Percentiles rank a stretch among this genome's conserved stretches.
Conservation (phyloP, 2,329 filamentous ascomycete genomes). For the Daldinia sp. region DNA sequence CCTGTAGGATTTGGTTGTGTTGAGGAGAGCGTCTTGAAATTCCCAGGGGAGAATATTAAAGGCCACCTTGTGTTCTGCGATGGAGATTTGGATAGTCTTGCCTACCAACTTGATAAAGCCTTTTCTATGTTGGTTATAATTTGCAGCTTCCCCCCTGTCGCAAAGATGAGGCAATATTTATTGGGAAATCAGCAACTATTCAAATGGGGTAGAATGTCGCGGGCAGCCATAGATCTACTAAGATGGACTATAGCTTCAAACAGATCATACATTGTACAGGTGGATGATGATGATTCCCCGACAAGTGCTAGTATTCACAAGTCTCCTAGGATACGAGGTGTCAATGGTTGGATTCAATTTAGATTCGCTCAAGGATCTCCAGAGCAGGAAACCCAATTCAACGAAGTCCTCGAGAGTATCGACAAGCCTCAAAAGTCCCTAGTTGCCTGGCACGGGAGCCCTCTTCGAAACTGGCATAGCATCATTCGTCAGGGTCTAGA, state of each 20-base stretch:
- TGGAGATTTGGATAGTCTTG: conserved; percentile 65
- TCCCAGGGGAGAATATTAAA: neutral
- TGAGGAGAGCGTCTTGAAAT: neutral
- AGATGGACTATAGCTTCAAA: conserved; percentile 93
- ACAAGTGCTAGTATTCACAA: conserved; percentile 36
- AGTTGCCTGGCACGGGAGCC: conserved; percentile 88
- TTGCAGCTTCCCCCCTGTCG: conserved; percentile 67
- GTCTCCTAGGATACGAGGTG: conserved; percentile 70
- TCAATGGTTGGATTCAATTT: conserved; percentile 79
- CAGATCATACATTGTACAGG: conserved; percentile 82
- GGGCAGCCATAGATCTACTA: conserved; percentile 72
- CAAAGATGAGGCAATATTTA: conserved; percentile 63
- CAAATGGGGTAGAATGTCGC: conserved; percentile 64
- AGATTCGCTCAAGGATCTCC: conserved; percentile 87
- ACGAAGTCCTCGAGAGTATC: conserved; percentile 64
- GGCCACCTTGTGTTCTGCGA: conserved; percentile 55
- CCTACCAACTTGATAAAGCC: conserved; percentile 52
- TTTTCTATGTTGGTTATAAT: conserved; percentile 61
- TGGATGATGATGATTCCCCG: conserved; percentile 61
- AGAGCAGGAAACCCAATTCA: conserved; percentile 83
- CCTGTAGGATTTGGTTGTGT: neutral
- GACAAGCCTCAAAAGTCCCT: conserved; percentile 61
- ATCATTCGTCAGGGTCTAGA: conserved; percentile 86
- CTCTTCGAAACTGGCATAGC: conserved; percentile 83
- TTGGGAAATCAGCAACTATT: conserved; percentile 51